Base-by-base conservation (phyloP, 306 rosid species). In the Casuarina equisetifolia region DNA sequence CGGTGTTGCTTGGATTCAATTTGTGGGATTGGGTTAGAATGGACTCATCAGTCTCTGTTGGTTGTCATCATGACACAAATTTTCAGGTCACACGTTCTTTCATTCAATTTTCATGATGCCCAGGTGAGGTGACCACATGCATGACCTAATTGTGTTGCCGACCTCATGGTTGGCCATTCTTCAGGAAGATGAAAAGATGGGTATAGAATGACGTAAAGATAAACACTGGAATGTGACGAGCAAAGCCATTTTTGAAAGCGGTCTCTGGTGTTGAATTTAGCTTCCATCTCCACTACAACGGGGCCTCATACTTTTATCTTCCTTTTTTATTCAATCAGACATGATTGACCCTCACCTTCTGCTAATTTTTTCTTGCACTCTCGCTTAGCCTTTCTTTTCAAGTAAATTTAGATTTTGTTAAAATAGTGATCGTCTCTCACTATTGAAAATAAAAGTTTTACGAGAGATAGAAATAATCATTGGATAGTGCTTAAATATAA, bases 1-100 rank as follows among this genome's bases (percentile, higher is more conserved):
- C 53, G 10, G 58, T 54, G 50, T 84, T 74, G 71, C 40, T n/a
- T 75, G 61, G 46, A 70, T 74, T 79, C 72, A 80, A 36, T 75
- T 77, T 57, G 51, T 10, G 13, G 64, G 62, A 76, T 44, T 38
- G 73, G 46, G 68, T 57, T 63, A 53, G 58, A 61, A 74, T 55
- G 19, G 50, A 67, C 55, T 55, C 70, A 51, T 79, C 78, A 73
- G 43, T 73, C 44, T 71, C 72, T 68, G 48, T 3, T 77, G 36
- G 39, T 19, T n/a, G 75, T 51, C 59, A 48, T 63, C 53, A 54
- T 53, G 48, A 35, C 45, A 52, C 25, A 15, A 17, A 12, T 52
- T 6, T 19, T 17, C 9, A 45, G 19, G 16, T 74, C 70, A 66
- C 49, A 66, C 50, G 70, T 66, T 67, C 44, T 67, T 67, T n/a